Base-by-base conservation (phyloP, 2,329 filamentous ascomycete species). In the Polytolypa hystricis region DNA sequence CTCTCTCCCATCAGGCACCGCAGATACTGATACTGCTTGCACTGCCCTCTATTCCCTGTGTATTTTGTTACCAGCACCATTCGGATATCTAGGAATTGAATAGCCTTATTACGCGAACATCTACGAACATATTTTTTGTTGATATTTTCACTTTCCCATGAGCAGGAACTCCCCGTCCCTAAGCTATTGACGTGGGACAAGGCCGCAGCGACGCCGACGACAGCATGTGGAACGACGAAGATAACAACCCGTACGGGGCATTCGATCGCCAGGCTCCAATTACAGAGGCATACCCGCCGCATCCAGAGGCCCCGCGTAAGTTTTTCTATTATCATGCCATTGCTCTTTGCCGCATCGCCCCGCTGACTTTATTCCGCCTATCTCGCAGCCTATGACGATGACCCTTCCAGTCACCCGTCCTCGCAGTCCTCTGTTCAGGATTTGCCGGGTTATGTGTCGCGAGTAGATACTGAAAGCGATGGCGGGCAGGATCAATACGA, bases 201-300 rank as follows among this genome's bases (percentile, higher is more conserved):
- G n/a, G n/a, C n/a, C n/a, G n/a, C n/a, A n/a, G 16, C 27, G 30
- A 19, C 20, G 20, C 23, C 15, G 15, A 38, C 20, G 37, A 36
- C 58, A 72, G 51, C 49, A 96, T 96, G 89, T 96, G 89, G 89
- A 93, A 95, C 72, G 87, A 96, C 69, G 89, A 96, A 66, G 85
- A 96, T 57, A 96, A 96, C 65, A 96, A 96, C 60, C 89, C 89
- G 4, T 95, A 96, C 56, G 87, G 86, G 52, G 89, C 84, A 61
- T 95, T 93, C 66, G 84, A 91, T 60, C 81, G 83, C 51, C 78
- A 93, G 60, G 84, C 83, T 43, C 77, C 81, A 57, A 71, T 77
- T 30, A 84, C 70, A 14, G 77, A 81, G 54, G 76, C 79, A 15
- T 66, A 76, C 37, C 82, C 79, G 26, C 78, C 79, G 31, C 50